Evolutionary conservation across 257 asterid genomes (phyloP).

Genomic region (Solanum dulcamara): DNA sequence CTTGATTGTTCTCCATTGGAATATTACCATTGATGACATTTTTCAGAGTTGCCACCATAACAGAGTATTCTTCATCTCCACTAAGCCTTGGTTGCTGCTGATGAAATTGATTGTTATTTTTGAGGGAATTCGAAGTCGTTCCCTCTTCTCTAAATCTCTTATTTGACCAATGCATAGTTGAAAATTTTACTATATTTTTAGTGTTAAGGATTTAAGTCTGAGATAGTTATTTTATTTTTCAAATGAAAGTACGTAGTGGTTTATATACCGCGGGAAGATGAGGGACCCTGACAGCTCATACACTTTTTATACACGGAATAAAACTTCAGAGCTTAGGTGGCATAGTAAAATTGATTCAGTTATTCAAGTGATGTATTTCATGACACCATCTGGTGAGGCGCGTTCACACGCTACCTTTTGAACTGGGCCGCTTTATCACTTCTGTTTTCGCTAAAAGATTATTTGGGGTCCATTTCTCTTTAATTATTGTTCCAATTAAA

Average conservation of each 20-base stretch:
- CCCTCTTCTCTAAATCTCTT: constrained; percentile 25
- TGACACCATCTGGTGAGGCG: neutral
- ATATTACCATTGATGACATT: constrained; percentile 39
- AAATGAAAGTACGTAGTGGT: constrained; percentile 10
- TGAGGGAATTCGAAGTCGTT: neutral
- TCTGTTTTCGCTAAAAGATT: neutral
- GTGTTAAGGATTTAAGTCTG: neutral
- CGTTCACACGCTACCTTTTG: neutral
- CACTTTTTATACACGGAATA: constrained; percentile 40
- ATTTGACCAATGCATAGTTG: constrained; percentile 45
- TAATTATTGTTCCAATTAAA: neutral
- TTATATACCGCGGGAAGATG: constrained; percentile 6
- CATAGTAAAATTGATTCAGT: neutral
- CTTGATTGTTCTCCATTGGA: neutral
- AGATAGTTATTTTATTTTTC: neutral
- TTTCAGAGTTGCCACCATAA: constrained; percentile 56
- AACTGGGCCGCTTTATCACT: neutral
- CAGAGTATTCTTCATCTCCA: constrained; percentile 43
- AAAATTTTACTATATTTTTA: too few species aligned
- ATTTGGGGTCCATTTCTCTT: neutral
- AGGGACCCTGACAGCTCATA: constrained; percentile 38
- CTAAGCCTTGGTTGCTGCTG: constrained; percentile 10
- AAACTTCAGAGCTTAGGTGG: neutral
- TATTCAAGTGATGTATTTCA: neutral
- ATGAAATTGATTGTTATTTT: neutral